Evolutionary conservation across 208 protist genomes (phyloP).

Genomic region (Trypanosomatidae sp.): DNA sequence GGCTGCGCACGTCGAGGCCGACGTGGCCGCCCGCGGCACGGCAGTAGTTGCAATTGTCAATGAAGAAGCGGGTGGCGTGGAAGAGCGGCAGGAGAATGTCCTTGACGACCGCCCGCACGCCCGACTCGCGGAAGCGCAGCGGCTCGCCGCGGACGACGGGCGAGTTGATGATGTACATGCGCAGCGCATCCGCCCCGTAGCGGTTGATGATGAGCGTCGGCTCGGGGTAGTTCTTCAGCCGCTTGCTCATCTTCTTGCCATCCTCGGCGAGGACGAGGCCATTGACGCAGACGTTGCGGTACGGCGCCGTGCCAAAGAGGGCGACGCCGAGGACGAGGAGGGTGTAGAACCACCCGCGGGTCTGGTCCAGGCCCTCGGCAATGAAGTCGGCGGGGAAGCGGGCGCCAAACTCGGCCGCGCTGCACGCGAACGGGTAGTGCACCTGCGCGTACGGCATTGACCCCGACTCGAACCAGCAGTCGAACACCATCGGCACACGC

Average conservation of each 20-base stretch:
- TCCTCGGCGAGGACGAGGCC: constrained; percentile 98
- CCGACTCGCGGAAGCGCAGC: constrained; percentile 89
- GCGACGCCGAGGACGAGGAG: constrained; percentile 97
- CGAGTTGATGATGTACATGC: constrained; percentile 99
- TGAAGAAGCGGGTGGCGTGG: constrained; percentile 98
- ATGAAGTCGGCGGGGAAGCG: constrained; percentile 99
- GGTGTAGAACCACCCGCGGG: constrained; percentile 99
- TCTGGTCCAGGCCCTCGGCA: constrained; percentile 98
- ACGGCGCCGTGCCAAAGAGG: constrained; percentile 96
- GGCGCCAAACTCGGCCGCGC: constrained; percentile 89
- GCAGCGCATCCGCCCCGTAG: constrained; percentile 97
- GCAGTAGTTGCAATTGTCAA: constrained; percentile 87
- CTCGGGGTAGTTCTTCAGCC: constrained; percentile 99
- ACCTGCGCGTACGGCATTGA: constrained; percentile 99
- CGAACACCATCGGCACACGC: constrained; percentile 97
- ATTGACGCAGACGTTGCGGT: constrained; percentile 99
- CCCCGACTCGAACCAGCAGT: constrained; percentile 99
- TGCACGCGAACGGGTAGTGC: constrained; percentile 99
- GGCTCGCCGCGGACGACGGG: constrained; percentile 97
- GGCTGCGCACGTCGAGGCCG: constrained; percentile 39
- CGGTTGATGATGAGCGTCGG: constrained; percentile 91
- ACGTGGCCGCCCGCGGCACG: constrained; percentile 30
- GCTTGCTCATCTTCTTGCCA: constrained; percentile 99
- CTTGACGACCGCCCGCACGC: constrained; percentile 94
- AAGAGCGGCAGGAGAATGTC: constrained; percentile 98